Conservation (phyloP, 73 alveolate genomes). For the Durusdinium trenchii region DNA sequence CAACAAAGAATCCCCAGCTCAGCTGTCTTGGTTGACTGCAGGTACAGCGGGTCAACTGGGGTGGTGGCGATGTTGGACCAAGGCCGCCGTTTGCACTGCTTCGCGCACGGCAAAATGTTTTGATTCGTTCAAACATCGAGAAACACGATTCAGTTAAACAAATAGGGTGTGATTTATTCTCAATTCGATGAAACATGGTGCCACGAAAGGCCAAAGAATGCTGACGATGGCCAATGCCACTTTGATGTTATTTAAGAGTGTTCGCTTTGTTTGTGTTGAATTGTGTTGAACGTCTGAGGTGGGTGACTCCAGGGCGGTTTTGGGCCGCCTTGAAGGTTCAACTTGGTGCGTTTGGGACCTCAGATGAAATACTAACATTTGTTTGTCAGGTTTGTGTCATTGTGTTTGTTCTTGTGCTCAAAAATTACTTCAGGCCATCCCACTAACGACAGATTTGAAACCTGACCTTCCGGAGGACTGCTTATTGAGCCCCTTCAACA, state of each 20-base stretch:
- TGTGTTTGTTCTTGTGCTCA: not conserved
- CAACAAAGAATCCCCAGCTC: not conserved
- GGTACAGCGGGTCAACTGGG: constrained; percentile 94
- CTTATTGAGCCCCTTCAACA: not conserved
- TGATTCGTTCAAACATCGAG: not conserved
- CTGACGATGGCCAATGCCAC: constrained; percentile 43
- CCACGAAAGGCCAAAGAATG: constrained; percentile 13
- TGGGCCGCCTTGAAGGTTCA: constrained; percentile 67
- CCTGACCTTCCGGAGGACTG: constrained; percentile 38
- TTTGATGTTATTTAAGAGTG: too few relatives aligned
- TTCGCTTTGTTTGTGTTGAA: too few relatives aligned
- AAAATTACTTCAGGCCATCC: not conserved
- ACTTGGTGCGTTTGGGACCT: not conserved
- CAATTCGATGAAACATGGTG: not conserved
- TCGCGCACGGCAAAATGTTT: not conserved
- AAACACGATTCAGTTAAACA: not conserved
- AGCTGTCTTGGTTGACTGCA: too few relatives aligned
- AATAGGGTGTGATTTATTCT: not conserved
- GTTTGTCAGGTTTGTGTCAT: too few relatives aligned
- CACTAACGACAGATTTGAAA: constrained; percentile 26
- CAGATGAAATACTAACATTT: not conserved
- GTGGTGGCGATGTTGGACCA: constrained; percentile 66
- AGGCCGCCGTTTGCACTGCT: not conserved
- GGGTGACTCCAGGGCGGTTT: constrained; percentile 75
- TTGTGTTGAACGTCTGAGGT: too few relatives aligned